Evolutionary conservation across 2,329 filamentous ascomycete genomes (phyloP), one percentile per base, ranked within the genome.

Genomic region (Trichophaea hybrida): DNA sequence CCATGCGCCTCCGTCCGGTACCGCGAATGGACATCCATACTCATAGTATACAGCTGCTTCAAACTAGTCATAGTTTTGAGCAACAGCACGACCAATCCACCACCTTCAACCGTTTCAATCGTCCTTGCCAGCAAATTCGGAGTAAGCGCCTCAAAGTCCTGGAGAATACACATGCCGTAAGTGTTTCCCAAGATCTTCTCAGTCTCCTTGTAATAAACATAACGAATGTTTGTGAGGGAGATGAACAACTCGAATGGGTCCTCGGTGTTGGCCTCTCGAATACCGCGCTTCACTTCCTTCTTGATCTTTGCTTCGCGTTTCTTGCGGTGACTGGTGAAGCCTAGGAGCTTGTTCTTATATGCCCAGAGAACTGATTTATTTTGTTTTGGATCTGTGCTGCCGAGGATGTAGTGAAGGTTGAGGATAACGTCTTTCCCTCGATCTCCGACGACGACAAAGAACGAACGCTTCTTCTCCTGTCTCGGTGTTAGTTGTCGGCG

Each of bases 201-300:
- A 33, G 93, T 97, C 76, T 98, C 93, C 75, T 98, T 98, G 78
- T 98, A 98, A 78, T 95, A 98, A 60, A 93, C 88, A 80, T 98
- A 98, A 73, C 93, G 86, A 72, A 98, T 95, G 73, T 96, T 89
- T 75, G 97, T 87, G 59, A 95, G 83, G 60, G 89, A 93, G 68
- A 97, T 85, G 74, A 97, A 98, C 58, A 97, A 81, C 75, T 98
- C 93, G 76, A 98, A 98, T 0, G 93, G 86, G 71, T 98, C 93
- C 71, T 94, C 88, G 58, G 83, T 80, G 73, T 98, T 95, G 64
- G 86, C 82, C 73, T 98, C 93, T 70, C 94, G 82, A 66, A 90
- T 88, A 49, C 93, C 93, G 69, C 89, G 82, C 76, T 94, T 96
- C 73, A 98, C 88, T 70, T 98, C 93, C 74, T 91, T 95, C 76